Evolutionary conservation across 176 grass and related monocot species (phyloP).

Genomic region (Stipa capillata): DNA sequence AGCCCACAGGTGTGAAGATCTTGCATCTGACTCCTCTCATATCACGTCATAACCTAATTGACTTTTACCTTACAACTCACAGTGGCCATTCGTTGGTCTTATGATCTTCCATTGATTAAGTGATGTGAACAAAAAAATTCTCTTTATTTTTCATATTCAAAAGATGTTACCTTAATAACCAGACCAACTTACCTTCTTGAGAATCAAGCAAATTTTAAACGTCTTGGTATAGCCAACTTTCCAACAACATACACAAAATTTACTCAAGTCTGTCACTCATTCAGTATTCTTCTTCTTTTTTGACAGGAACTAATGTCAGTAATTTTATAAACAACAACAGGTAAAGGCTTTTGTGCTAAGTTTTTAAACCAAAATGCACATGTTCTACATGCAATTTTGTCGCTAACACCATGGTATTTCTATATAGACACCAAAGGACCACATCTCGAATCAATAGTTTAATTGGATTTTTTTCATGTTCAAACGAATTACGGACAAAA

Average conservation of each 20-base stretch:
- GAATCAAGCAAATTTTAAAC: background rate
- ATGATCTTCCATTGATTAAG: background rate
- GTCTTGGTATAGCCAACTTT: background rate
- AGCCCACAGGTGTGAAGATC: background rate
- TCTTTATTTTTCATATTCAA: background rate
- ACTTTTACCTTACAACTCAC: background rate
- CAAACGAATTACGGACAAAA: background rate
- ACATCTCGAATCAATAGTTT: background rate
- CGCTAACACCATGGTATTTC: background rate
- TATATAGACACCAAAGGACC: background rate
- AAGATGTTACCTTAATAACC: background rate
- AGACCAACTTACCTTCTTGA: background rate
- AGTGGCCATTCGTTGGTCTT: background rate
- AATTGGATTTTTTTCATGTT: no score
- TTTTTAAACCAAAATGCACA: background rate
- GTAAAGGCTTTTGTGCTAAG: background rate
- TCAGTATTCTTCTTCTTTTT: background rate
- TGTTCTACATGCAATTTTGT: background rate
- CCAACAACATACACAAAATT: background rate
- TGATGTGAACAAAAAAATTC: background rate
- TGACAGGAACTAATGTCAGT: no score
- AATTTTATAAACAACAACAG: background rate
- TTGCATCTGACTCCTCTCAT: background rate
- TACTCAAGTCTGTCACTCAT: background rate
- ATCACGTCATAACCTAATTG: background rate